Percentiles rank a stretch among this genome's conserved stretches.
Conservation (phyloP, 768 basidiomycete genomes). For the Kwoniella heveanensis region DNA sequence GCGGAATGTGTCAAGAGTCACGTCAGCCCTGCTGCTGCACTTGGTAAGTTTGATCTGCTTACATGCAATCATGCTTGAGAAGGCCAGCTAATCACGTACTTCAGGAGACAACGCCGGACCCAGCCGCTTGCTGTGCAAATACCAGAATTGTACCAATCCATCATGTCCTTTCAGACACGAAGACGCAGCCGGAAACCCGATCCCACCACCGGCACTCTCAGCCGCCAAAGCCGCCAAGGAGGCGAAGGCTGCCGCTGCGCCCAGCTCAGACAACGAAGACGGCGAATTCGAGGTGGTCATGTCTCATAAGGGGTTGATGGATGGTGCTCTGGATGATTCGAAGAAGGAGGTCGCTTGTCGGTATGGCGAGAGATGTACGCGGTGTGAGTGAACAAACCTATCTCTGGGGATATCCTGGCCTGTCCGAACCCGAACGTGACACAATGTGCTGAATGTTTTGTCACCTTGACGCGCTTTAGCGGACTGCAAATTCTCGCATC, state of each 20-base stretch:
- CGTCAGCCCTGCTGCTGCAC: slow-evolving; percentile 79
- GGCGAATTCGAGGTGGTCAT: slow-evolving; percentile 52
- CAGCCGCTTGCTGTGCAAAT: slow-evolving; percentile 53
- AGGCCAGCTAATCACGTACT: too few relatives aligned
- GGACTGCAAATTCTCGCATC: slow-evolving; percentile 87
- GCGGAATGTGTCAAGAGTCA: slow-evolving; percentile 91
- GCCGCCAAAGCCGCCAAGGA: slow-evolving; percentile 31
- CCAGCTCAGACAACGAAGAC: slow-evolving; percentile 45
- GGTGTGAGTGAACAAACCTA: too few relatives aligned
- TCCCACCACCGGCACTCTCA: slow-evolving; percentile 54
- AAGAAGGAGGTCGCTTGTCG: slow-evolving; percentile 63
- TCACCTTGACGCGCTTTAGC: slow-evolving; percentile 53
- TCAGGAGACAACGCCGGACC: slow-evolving; percentile 49
- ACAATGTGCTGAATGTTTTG: not conserved
- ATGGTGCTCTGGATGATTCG: slow-evolving; percentile 44
- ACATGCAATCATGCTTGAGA: too few relatives aligned
- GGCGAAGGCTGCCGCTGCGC: slow-evolving; percentile 9
- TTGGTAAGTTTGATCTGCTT: slow-evolving; percentile 59
- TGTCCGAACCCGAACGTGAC: too few relatives aligned
- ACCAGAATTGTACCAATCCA: slow-evolving; percentile 56
- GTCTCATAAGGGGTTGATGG: slow-evolving; percentile 44
- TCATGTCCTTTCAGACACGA: slow-evolving; percentile 55
- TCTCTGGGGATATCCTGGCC: too few relatives aligned
- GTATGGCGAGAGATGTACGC: slow-evolving; percentile 82
- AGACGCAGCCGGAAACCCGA: slow-evolving; percentile 52